Conservation (phyloP, 805 yeast species). For the Ogataea henricii region DNA sequence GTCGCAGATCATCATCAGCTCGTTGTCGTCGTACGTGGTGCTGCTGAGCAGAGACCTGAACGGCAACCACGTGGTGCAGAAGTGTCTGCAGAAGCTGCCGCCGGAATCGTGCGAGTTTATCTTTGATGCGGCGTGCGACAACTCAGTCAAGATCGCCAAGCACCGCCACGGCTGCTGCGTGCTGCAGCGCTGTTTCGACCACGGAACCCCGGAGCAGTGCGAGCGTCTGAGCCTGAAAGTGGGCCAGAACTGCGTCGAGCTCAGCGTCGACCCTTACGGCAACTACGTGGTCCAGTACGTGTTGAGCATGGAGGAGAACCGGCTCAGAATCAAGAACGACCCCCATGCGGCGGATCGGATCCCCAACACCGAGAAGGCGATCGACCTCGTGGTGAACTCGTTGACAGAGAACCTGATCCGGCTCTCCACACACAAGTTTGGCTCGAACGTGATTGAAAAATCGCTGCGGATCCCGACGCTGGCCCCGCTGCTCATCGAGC, state of each 20-base stretch:
- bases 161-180: slow-evolving; percentile 99
- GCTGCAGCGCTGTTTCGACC: slow-evolving; percentile 90
- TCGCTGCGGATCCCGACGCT: slow-evolving; percentile 49
- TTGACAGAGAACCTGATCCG: slow-evolving; percentile 36
- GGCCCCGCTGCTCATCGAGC: slow-evolving; percentile 46
- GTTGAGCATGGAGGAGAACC: slow-evolving; percentile 43
- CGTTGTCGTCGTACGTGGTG: slow-evolving; percentile 64
- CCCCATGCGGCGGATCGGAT: slow-evolving; percentile 24
- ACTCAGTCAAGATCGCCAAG: slow-evolving; percentile 82
- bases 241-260: slow-evolving; percentile 63
- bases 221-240: slow-evolving; percentile 65
- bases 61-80: slow-evolving; percentile 96
- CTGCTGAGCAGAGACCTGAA: slow-evolving; percentile 82
- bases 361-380: slow-evolving; percentile 35
- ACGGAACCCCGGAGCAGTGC: slow-evolving; percentile 74
- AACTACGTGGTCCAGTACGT: slow-evolving; percentile 97
- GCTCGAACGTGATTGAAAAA: slow-evolving; percentile 61
- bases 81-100: slow-evolving; percentile 74
- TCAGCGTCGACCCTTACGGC: slow-evolving; percentile 92
- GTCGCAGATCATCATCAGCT: slow-evolving; percentile 47
- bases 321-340: slow-evolving; percentile 33
- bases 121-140: slow-evolving; percentile 75
- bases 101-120: slow-evolving; percentile 81
- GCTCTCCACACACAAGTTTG: slow-evolving; percentile 60
- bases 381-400: slow-evolving; percentile 30